Evolutionary conservation across 2,329 filamentous ascomycete species (phyloP), one percentile per base, ranked within the genome.

Genomic region (Fusarium burgessii): DNA sequence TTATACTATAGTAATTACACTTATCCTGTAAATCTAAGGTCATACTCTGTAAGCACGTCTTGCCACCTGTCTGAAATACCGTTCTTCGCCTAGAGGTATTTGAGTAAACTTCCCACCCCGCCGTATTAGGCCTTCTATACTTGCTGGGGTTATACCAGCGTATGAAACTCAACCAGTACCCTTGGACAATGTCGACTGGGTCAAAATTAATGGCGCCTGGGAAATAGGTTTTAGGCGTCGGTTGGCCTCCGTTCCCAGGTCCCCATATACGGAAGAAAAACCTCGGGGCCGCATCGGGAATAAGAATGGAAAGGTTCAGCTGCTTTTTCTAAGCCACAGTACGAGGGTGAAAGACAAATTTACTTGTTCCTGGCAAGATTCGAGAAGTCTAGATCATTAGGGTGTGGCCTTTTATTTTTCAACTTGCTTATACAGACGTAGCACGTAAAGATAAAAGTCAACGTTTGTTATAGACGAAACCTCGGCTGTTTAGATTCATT

Each of bases 101-200:
- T 3, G 71, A 76, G 80, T 83, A 86, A 67, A 27, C 59, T 72
- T 10, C 76, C 85, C 85, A 87, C 10, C 61, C 72, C 5, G 81
- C 80, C 3, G 81, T 78, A 2, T 75, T 77, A 1, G 66, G 47
- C n/a, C 71, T 66, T 35, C 79, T 74, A 60, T 80, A 69, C 50
- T 70, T 56, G 49, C 94, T 94, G 0, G 92, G 92, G 78, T 94
- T 84, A 46, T 89, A 85, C 1, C 83, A 84, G 32, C 86, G 81
- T 66, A 94, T 89, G 76, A 95, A 95, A 68, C 89, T 92, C 2
- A 89, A 87, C 91, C 91, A 94, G 78, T 94, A 95, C 0, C 84
- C 86, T 75, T 93, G 90, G 36, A 92, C 86, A 0, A 91, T 80
- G 0, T 86, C 82, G 2, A 91, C 84, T 8, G 91, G 88, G 0